Evolutionary conservation across 129 eudicot species (phyloP).

Genomic region (Flaveria linearis): DNA sequence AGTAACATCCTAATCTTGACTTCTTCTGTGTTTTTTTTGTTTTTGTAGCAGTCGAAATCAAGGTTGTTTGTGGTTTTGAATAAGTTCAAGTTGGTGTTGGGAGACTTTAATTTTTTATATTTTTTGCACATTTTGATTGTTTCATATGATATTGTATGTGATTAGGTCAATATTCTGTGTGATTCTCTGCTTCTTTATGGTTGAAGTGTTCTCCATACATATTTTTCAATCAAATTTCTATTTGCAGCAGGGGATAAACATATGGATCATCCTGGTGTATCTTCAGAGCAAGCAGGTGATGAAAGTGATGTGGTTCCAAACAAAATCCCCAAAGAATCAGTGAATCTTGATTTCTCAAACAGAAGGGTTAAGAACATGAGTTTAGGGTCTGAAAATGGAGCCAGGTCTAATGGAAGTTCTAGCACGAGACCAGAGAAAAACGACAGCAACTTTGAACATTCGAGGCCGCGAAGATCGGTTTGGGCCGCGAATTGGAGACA

Average conservation of each 20-base stretch:
- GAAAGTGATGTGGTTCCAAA: constrained; percentile 49
- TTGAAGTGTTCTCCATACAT: constrained; percentile 28
- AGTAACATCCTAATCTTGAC: constrained; percentile 28
- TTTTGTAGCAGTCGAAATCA: constrained; percentile 29
- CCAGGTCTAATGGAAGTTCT: constrained; percentile 47
- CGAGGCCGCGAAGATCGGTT: constrained; percentile 44
- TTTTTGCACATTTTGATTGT: constrained; percentile 5
- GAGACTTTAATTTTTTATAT: neutral
- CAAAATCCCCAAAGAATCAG: constrained; percentile 44
- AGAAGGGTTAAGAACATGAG: constrained; percentile 43
- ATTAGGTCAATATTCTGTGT: constrained; percentile 25
- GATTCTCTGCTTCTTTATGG: constrained; percentile 22
- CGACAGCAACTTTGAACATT: constrained; percentile 41
- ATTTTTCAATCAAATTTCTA: constrained; percentile 10
- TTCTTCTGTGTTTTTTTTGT: constrained; percentile 5
- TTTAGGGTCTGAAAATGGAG: constrained; percentile 54
- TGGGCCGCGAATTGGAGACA: constrained; percentile 37
- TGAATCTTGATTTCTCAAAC: constrained; percentile 41
- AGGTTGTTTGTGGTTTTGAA: constrained; percentile 30
- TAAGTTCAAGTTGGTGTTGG: constrained; percentile 1
- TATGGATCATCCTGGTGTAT: constrained; percentile 48
- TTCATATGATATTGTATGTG: constrained; percentile 3
- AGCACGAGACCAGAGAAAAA: constrained; percentile 35
- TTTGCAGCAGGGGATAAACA: constrained; percentile 61
- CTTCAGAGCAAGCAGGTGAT: constrained; percentile 57